Conservation (phyloP, 1,139 yeast species). For the Tardiomyces depauwii region DNA sequence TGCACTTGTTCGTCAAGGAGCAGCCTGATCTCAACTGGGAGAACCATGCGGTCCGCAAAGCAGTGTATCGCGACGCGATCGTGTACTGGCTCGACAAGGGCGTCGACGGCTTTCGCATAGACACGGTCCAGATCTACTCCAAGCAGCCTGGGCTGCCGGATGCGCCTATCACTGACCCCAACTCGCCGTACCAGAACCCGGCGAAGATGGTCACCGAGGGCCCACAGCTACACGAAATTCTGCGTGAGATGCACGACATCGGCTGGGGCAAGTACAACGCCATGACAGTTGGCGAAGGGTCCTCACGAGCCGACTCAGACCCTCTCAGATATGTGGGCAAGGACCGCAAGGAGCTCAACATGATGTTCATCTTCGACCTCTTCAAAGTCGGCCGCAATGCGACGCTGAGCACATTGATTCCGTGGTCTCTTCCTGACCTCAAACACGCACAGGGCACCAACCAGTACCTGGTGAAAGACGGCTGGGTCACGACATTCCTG, state of each 20-base stretch:
- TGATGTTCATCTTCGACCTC: slow-evolving; percentile 41
- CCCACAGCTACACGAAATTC: slow-evolving; percentile 47
- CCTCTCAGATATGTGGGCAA: slow-evolving; percentile 39
- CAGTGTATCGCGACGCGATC: slow-evolving; percentile 39
- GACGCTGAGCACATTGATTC: slow-evolving; percentile 3
- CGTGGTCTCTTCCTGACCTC: not conserved
- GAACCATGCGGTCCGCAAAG: slow-evolving; percentile 38
- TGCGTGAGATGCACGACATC: slow-evolving; percentile 38
- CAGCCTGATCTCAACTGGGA: slow-evolving; percentile 59
- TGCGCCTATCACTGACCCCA: slow-evolving; percentile 38
- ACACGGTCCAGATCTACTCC: slow-evolving; percentile 43
- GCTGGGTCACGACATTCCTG: slow-evolving; percentile 48
- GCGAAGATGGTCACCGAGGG: slow-evolving; percentile 32
- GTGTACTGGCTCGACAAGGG: slow-evolving; percentile 47
- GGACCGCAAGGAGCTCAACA: slow-evolving; percentile 38
- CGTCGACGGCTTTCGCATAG: slow-evolving; percentile 49
- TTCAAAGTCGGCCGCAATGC: slow-evolving; percentile 31
- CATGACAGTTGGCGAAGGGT: slow-evolving; percentile 45
- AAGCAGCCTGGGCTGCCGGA: slow-evolving; percentile 39
- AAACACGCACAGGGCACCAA: not conserved
- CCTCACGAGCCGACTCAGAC: not conserved
- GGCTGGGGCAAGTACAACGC: slow-evolving; percentile 39
- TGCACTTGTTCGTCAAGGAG: slow-evolving; percentile 38
- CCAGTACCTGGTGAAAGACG: slow-evolving; percentile 11
- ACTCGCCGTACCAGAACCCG: slow-evolving; percentile 32